Evolutionary conservation across 148 eudicot genomes (phyloP).

Genomic region (Simmondsia chinensis): DNA sequence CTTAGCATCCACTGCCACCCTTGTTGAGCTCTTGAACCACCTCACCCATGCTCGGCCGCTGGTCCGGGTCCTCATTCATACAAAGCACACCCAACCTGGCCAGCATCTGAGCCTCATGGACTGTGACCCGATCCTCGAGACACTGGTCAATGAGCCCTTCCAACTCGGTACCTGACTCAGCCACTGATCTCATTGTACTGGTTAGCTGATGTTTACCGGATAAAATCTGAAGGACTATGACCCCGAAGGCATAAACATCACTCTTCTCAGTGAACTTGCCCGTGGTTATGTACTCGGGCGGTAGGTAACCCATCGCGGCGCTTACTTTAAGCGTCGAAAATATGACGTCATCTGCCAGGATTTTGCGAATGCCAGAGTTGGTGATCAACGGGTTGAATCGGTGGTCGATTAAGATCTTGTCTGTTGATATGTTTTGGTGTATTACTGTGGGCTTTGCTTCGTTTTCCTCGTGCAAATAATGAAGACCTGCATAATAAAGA

Average conservation of each 20-base stretch:
- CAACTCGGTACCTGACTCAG: constrained; percentile 38
- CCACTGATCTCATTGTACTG: constrained; percentile 31
- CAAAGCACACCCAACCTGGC: constrained; percentile 52
- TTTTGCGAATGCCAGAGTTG: constrained; percentile 76
- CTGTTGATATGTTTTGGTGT: constrained; percentile 90
- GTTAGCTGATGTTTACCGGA: constrained; percentile 60
- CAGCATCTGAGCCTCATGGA: constrained; percentile 36
- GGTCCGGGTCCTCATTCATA: constrained; percentile 55
- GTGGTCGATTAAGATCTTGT: constrained; percentile 64
- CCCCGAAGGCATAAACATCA: constrained; percentile 86
- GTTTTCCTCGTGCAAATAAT: constrained; percentile 58
- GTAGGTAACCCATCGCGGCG: constrained; percentile 90
- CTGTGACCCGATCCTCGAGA: constrained; percentile 42
- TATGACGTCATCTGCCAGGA: constrained; percentile 80
- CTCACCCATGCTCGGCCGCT: constrained; percentile 51
- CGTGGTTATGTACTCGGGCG: constrained; percentile 87
- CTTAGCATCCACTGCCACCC: constrained; percentile 14
- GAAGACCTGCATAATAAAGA: constrained; percentile 41
- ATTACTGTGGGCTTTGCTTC: constrained; percentile 45
- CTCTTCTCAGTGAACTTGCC: constrained; percentile 91
- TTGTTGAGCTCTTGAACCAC: constrained; percentile 40
- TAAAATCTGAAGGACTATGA: constrained; percentile 64
- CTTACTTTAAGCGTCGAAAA: constrained; percentile 86
- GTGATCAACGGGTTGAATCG: constrained; percentile 51
- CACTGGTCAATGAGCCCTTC: constrained; percentile 57